A percentile compares a stretch with the other conserved stretches of the same genome.
These are phyloP conservation scores for Cytospora piceae DNA, from an alignment of 2,329 filamentous ascomycete species.

Conservation along the genomic window DNA sequence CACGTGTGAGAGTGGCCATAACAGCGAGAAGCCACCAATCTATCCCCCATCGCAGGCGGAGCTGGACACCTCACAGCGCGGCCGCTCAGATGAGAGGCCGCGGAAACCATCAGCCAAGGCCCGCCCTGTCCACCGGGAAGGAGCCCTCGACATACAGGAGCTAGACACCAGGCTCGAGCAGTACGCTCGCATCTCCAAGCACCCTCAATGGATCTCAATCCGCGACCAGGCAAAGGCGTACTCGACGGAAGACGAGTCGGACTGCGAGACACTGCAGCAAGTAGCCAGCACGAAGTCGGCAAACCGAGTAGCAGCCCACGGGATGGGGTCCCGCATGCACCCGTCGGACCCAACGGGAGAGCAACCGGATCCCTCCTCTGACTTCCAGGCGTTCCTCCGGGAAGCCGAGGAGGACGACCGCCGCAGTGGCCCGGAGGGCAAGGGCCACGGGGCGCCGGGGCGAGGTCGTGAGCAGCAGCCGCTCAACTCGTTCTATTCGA, in stretches of 20 bases:
- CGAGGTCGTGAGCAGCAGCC: slow-evolving; percentile 5
- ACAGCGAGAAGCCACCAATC: slow-evolving; percentile 2
- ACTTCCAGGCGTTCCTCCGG: slow-evolving; percentile 25
- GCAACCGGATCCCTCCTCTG: slow-evolving; percentile 8
- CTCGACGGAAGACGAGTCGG: not conserved
- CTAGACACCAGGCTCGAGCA: slow-evolving; percentile 22
- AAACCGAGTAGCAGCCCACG: not conserved
- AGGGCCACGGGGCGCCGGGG: not conserved
- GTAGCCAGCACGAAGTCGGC: slow-evolving; percentile 7
- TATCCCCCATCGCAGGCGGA: not conserved
- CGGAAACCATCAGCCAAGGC: slow-evolving; percentile 1
- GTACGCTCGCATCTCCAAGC: not conserved
- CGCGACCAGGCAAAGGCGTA: no score
- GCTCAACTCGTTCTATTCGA: slow-evolving; percentile 28
- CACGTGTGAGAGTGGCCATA: not conserved
- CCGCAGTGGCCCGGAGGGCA: slow-evolving; percentile 1
- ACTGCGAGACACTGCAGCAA: not conserved
- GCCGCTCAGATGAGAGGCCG: not conserved
- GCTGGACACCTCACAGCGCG: not conserved
- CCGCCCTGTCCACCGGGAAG: not conserved
- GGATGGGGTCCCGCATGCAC: slow-evolving; percentile 1
- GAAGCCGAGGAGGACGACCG: slow-evolving; percentile 23
- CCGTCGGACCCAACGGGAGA: not conserved
- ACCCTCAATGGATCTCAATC: not conserved
- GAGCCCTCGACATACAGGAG: slow-evolving; percentile 12